Evolutionary conservation across 1,284 basidiomycete genomes (phyloP).

Genomic region (Erythrobasidium hasegawianum): DNA sequence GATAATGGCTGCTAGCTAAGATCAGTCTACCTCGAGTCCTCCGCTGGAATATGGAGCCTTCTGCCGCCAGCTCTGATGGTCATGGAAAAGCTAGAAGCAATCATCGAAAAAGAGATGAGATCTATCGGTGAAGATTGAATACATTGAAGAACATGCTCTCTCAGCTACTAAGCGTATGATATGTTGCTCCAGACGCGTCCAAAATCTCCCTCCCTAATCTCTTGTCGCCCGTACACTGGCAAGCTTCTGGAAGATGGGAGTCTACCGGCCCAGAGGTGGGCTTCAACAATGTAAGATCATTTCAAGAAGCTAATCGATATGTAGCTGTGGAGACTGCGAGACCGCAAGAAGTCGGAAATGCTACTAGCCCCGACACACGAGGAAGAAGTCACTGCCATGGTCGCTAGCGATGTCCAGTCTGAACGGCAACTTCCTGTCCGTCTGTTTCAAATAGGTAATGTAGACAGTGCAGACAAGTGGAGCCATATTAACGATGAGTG

Average conservation of each 20-base stretch:
- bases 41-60: slow-evolving; percentile 49
- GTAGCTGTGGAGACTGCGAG: slow-evolving; percentile 47
- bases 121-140: slow-evolving; percentile 28
- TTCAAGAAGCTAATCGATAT: not conserved
- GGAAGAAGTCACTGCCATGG: slow-evolving; percentile 49
- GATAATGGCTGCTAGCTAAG: slow-evolving; percentile 45
- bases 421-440: slow-evolving; percentile 46
- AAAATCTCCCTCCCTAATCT: slow-evolving; percentile 48
- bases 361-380: slow-evolving; percentile 50
- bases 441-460: slow-evolving; percentile 46
- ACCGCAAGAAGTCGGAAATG: slow-evolving; percentile 46
- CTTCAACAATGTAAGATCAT: too few species aligned
- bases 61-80: slow-evolving; percentile 48
- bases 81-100: slow-evolving; percentile 44
- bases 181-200: slow-evolving; percentile 39
- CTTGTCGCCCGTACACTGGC: slow-evolving; percentile 46
- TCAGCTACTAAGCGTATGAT: not conserved
- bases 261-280: slow-evolving; percentile 48
- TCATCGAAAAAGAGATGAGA: slow-evolving; percentile 48
- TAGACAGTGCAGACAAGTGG: not conserved
- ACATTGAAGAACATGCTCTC: not conserved
- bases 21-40: slow-evolving; percentile 45
- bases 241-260: slow-evolving; percentile 44
- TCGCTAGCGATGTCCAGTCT: slow-evolving; percentile 45
- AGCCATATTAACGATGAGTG: not conserved